Evolutionary conservation across 495 filamentous ascomycete genomes (phyloP), one percentile per base, ranked within the genome.

Genomic region (Neurospora tetraspora): DNA sequence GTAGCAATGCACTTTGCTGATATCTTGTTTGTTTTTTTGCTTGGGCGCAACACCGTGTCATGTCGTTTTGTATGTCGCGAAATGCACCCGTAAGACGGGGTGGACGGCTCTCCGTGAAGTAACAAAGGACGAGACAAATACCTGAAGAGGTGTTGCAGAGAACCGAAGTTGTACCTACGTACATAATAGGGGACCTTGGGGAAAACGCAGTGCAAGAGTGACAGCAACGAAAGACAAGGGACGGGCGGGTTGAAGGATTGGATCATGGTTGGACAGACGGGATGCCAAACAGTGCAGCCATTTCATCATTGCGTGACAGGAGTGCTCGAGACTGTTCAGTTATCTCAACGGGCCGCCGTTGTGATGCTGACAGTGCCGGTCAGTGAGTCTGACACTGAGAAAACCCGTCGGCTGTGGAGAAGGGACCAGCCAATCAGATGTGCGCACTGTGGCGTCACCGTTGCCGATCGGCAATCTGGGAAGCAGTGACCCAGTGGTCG

Each of bases 251-350:
- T 68, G 47, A 59, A 14, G 23, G 12, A 59, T 47, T 47, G 43
- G 43, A 12, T 59, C 5, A 14, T 53, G 47, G 20, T 61, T 61
- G 47, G 40, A 65, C 37, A n/a, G 70, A 39, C n/a, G 20, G 72
- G 70, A 68, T 75, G 69, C 39, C 23, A 38, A 39, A 68, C 69
- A 40, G 27, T 71, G 73, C 74, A 73, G 70, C 70, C 74, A 76
- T 73, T 74, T 76, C 74, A 76, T 76, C 74, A 76, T 76, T 71
- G 43, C 47, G 69, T 71, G 72, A 69, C 74, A 75, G 34, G 38
- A 43, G 40, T 43, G 40, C 3, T 5, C 12, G n/a, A 47, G 45
- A 20, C n/a, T 53, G 45, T 27, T 31, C 11, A 61, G 53, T 31
- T 31, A 31, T 31, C 12, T 31, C 12, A 27, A 31, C 12, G 23